Evolutionary conservation across 176 grass and related monocot species (phyloP), one percentile per base, ranked within the genome.

Genomic region (Hsuehochloa calcarea): DNA sequence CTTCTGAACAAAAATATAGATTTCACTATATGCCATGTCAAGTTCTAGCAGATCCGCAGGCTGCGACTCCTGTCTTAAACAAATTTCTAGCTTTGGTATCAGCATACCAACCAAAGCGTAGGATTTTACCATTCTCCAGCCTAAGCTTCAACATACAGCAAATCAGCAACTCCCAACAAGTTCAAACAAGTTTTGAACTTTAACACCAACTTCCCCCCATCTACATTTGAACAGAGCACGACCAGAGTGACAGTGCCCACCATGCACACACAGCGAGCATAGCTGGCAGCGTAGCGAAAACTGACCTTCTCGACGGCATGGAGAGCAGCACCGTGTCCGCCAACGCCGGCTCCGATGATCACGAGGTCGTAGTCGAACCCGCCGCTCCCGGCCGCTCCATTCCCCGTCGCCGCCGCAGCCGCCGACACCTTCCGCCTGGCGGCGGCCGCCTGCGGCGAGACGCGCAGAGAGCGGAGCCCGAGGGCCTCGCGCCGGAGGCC

Each of bases 271-370:
- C 80, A 5, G 43, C 16, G 19, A 78, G 54, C 41, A 70, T 15
- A 69, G 17, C 10, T 20, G 11, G 37, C 14, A 67, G 31, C 31
- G 6, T 29, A 27, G 14, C 14, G 43, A 45, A 37, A 62, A 52
- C 56, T 58, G 39, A 96, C 94, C 81, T 89, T 90, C 88, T 93
- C 94, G 15, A 93, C 89, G 12, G 91, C 91, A 70, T 96, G 94
- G 41, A 96, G 76, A 17, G 94, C 91, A 4, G 94, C 94, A 6
- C 94, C 94, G 69, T 96, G 91, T 8, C 94, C 91, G 5, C 91
- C 93, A 7, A 96, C 93, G 43, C 91, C 91, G 41, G 93, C 93
- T 39, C 91, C 91, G 71, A 91, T 96, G 82, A 96, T 93, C 67
- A 96, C 61, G 22, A 96, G 83, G 86, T 96, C 91, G 68, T 96